A percentile compares a stretch with the other conserved stretches of the same genome.
Conservation (phyloP, 495 filamentous ascomycete species). For the Penicillium argentinense region DNA sequence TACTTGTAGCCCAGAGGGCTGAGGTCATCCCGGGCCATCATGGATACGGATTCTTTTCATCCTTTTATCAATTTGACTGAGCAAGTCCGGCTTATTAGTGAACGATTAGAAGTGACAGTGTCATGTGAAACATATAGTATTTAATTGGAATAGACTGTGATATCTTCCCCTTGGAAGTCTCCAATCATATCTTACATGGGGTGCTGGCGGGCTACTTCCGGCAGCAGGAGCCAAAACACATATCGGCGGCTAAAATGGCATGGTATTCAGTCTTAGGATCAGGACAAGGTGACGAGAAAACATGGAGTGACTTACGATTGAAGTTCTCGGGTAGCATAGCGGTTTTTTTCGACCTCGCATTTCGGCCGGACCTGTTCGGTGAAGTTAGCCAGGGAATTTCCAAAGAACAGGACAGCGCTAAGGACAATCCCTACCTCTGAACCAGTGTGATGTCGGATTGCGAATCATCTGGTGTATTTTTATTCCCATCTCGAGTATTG, state of each 20-base stretch:
- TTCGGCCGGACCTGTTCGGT: not conserved
- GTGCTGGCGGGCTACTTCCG: conserved; percentile 9
- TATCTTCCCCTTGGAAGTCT: not conserved
- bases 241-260: conserved; percentile 16
- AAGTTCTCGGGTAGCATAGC: not conserved
- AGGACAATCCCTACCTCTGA: conserved; percentile 5
- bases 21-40: too few relatives aligned
- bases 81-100: too few relatives aligned
- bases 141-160: not conserved
- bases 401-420: not conserved
- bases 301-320: not conserved
- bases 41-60: too few relatives aligned
- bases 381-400: not conserved
- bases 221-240: conserved; percentile 26
- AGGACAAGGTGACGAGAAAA: too few relatives aligned
- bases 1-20: too few relatives aligned
- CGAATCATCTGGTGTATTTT: conserved; percentile 6
- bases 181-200: not conserved
- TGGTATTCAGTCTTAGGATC: too few relatives aligned
- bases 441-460: conserved; percentile 12
- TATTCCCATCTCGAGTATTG: too few relatives aligned
- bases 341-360: not conserved
- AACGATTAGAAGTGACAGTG: too few relatives aligned
- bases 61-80: too few relatives aligned
- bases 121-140: too few relatives aligned